These are phyloP conservation scores for Toxoplasma gondii DNA, from an alignment of 169 alveolate genomes.

Conservation along the genomic window DNA sequence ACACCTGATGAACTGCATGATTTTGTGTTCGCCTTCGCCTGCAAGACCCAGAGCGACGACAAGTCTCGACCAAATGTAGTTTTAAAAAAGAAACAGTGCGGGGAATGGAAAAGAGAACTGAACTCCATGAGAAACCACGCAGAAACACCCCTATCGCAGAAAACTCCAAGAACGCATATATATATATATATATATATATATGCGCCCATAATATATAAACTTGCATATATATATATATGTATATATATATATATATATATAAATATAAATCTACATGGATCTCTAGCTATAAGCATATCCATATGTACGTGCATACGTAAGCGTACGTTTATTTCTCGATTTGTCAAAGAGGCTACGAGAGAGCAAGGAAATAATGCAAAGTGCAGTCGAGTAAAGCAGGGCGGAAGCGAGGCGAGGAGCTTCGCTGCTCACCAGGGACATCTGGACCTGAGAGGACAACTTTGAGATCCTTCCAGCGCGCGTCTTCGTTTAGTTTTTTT, in stretches of 20 bases:
- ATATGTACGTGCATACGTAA: too few species aligned
- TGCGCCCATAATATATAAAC: background rate
- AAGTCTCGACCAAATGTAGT: background rate
- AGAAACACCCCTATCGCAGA: background rate
- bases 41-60: slow-evolving; percentile 59
- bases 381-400: too few species aligned
- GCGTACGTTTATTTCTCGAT: too few species aligned
- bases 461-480: slow-evolving; percentile 90
- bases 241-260: background rate
- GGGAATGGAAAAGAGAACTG: background rate
- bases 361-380: too few species aligned
- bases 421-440: slow-evolving; percentile 58
- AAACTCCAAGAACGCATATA: background rate
- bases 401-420: too few species aligned
- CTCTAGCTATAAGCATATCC: too few species aligned
- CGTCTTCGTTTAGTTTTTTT: slow-evolving; percentile 89
- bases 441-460: slow-evolving; percentile 96
- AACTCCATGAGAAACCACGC: background rate
- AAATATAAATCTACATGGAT: too few species aligned
- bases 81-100: background rate
- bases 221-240: background rate
- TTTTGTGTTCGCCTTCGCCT: slow-evolving; percentile 99
- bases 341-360: too few species aligned
- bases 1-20: slow-evolving; percentile 94
- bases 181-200: slow-evolving; percentile 1